These are phyloP conservation scores for Lipomyces starkeyi DNA, from an alignment of 805 yeast species.

Conservation along the genomic window DNA sequence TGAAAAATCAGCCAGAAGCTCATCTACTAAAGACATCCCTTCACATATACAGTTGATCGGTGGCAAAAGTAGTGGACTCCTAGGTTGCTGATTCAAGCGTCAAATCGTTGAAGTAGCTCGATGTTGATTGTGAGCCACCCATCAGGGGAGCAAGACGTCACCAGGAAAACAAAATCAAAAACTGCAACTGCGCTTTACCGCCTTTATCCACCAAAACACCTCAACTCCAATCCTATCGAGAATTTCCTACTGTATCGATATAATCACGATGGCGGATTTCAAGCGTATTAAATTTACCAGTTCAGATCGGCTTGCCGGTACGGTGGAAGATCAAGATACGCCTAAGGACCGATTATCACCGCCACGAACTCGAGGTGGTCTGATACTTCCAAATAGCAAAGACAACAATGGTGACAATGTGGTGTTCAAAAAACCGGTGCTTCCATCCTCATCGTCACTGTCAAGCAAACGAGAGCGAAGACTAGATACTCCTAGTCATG, in stretches of 20 bases:
- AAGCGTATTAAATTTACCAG: slow-evolving; percentile 27
- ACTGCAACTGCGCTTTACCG: background rate
- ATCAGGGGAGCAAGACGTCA: background rate
- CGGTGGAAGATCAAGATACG: slow-evolving; percentile 8
- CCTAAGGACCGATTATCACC: slow-evolving; percentile 10
- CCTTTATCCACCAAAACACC: background rate
- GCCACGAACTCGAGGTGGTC: slow-evolving; percentile 24
- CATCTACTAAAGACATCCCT: slow-evolving; percentile 49
- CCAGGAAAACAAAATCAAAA: background rate
- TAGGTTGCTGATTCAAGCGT: background rate
- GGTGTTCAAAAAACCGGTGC: slow-evolving; percentile 22
- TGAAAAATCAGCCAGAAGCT: slow-evolving; percentile 49
- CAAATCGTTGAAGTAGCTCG: no score
- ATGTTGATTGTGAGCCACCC: no score
- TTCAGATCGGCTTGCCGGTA: slow-evolving; percentile 28
- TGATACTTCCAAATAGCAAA: slow-evolving; percentile 19
- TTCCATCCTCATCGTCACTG: slow-evolving; percentile 18
- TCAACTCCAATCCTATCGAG: background rate
- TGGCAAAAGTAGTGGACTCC: background rate
- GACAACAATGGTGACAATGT: background rate
- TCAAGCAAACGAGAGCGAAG: slow-evolving; percentile 18
- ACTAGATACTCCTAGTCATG: slow-evolving; percentile 33
- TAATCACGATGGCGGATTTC: slow-evolving; percentile 9
- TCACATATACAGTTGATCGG: background rate
- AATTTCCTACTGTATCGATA: background rate